Percentiles rank a stretch among this genome's conserved stretches.
Conservation (phyloP, 257 asterid species). For the Rubia yunnanensis region DNA sequence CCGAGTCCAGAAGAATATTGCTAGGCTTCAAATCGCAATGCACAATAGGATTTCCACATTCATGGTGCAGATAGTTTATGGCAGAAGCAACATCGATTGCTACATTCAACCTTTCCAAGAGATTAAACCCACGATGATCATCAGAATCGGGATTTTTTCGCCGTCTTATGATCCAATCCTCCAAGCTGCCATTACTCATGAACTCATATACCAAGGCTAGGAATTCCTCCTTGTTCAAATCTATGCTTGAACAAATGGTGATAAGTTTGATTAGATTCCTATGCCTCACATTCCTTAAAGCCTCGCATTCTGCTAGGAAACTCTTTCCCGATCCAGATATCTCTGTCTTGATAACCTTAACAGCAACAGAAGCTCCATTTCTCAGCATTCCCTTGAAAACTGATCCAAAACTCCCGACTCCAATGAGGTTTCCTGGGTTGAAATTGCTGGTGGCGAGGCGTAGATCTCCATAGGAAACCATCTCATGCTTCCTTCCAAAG, state of each 20-base stretch:
- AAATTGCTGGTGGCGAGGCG: slow-evolving; percentile 44
- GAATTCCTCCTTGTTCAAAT: slow-evolving; percentile 33
- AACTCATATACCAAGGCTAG: slow-evolving; percentile 42
- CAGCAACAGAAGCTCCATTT: slow-evolving; percentile 31
- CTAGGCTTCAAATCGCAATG: slow-evolving; percentile 60
- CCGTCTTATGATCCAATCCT: slow-evolving; percentile 44
- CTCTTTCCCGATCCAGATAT: slow-evolving; percentile 24
- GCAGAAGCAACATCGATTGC: slow-evolving; percentile 45
- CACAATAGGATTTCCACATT: slow-evolving; percentile 30
- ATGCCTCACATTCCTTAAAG: slow-evolving; percentile 40
- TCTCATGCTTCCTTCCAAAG: slow-evolving; percentile 19
- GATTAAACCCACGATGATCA: slow-evolving; percentile 9
- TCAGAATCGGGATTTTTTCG: slow-evolving; percentile 21
- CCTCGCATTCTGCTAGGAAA: slow-evolving; percentile 42
- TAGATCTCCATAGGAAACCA: slow-evolving; percentile 40
- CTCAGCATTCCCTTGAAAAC: slow-evolving; percentile 42
- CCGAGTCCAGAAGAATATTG: slow-evolving; percentile 44
- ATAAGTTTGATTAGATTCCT: slow-evolving; percentile 47
- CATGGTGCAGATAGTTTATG: slow-evolving; percentile 44
- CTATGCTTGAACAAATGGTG: slow-evolving; percentile 43
- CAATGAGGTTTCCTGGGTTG: slow-evolving; percentile 36
- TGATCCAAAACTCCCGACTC: slow-evolving; percentile 40
- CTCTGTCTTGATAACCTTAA: slow-evolving; percentile 35
- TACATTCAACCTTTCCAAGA: slow-evolving; percentile 26
- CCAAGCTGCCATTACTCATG: slow-evolving; percentile 62